Evolutionary conservation across 2,329 filamentous ascomycete genomes (phyloP).

Genomic region (Phoma herbarum): DNA sequence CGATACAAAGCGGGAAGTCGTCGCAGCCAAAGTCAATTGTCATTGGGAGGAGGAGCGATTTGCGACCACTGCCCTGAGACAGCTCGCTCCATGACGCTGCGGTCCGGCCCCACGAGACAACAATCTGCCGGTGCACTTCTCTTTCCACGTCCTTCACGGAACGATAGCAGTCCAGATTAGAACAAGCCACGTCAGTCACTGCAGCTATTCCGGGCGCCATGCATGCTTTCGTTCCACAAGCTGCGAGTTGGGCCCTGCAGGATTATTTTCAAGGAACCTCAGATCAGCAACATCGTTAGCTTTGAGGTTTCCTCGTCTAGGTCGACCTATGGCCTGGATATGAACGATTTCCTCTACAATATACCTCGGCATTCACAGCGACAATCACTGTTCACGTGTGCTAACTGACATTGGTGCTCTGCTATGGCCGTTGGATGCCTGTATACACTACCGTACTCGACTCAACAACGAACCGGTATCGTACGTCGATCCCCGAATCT

Average conservation of each 20-base stretch:
- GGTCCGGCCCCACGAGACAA: conserved; percentile 10
- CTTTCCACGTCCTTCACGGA: not conserved
- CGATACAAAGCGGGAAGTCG: not conserved
- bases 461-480: conserved; percentile 1
- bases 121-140: not conserved
- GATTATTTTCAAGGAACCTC: not conserved
- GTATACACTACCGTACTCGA: not conserved
- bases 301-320: not conserved
- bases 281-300: not conserved
- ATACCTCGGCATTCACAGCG: not conserved
- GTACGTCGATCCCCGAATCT: conserved; percentile 4
- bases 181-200: not conserved
- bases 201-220: not conserved
- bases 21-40: not conserved
- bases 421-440: not conserved
- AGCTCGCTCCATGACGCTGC: conserved; percentile 7
- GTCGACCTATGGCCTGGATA: not conserved
- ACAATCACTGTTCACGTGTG: not conserved
- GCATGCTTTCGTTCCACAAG: conserved; percentile 3
- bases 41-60: not conserved
- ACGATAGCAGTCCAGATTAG: not conserved
- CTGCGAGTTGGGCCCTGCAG: conserved; percentile 1
- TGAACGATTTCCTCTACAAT: not conserved
- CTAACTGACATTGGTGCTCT: not conserved
- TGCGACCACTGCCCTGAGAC: conserved; percentile 5